A percentile compares a stretch with the other conserved stretches of the same genome.
Evolutionary conservation across 345 rosid species (phyloP).

Genomic region (Aquilaria malaccensis): DNA sequence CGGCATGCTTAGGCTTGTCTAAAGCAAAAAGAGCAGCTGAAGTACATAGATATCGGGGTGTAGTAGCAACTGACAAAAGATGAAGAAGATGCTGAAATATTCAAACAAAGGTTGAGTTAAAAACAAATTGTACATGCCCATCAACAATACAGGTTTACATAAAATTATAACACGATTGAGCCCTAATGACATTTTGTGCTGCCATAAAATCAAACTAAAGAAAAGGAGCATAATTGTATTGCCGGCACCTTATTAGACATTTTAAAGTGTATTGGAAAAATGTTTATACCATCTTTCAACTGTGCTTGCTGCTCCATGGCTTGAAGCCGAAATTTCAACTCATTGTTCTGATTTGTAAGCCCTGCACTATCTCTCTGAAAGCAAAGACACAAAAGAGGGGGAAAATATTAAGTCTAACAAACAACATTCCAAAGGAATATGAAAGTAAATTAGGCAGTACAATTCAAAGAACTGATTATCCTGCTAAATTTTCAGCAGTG

Average conservation of each 20-base stretch:
- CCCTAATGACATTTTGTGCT: neutral
- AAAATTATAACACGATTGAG: neutral
- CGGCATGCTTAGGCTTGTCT: no score
- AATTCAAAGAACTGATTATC: neutral
- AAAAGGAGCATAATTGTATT: neutral
- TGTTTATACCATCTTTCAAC: constrained; percentile 41
- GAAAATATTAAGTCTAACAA: neutral
- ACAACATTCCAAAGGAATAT: neutral
- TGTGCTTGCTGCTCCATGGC: constrained; percentile 62
- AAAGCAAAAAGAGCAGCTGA: no score
- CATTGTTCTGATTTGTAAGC: constrained; percentile 41
- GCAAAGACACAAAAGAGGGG: constrained; percentile 6
- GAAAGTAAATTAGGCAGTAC: neutral
- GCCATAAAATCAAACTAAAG: neutral
- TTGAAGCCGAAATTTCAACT: constrained; percentile 55
- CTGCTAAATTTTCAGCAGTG: neutral
- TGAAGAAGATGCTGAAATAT: no score
- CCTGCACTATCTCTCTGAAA: constrained; percentile 45
- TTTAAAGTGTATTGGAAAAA: neutral
- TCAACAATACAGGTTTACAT: neutral
- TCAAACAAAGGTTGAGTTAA: no score
- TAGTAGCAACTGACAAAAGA: no score
- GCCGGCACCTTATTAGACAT: neutral
- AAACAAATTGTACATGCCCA: neutral
- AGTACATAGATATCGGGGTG: no score